Evolutionary conservation across 31 red algal species (phyloP).

Genomic region (Endocladia muricata): DNA sequence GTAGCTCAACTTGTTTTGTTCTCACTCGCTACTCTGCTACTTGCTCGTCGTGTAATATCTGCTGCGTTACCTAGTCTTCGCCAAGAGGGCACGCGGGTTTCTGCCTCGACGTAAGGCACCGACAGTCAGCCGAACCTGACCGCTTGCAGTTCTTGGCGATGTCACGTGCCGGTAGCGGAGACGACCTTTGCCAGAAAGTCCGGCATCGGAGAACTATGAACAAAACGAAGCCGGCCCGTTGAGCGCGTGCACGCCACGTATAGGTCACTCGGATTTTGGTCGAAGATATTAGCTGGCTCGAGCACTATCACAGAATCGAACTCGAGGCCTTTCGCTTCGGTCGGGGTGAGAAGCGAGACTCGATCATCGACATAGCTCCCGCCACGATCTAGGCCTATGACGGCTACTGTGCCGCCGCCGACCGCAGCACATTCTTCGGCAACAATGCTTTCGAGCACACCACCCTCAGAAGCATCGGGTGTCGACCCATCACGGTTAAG

Average conservation of each 20-base stretch:
- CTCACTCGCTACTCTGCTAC: too few relatives aligned
- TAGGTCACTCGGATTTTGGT: not conserved
- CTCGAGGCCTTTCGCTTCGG: not conserved
- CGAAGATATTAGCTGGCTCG: not conserved
- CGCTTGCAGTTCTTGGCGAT: too few relatives aligned
- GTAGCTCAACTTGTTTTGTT: too few relatives aligned
- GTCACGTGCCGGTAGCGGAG: too few relatives aligned
- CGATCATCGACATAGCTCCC: not conserved
- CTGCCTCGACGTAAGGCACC: too few relatives aligned
- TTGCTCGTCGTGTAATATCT: too few relatives aligned
- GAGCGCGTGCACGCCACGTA: slow-evolving; percentile 5
- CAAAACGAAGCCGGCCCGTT: not conserved
- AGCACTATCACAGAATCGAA: slow-evolving; percentile 1
- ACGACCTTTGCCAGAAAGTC: too few relatives aligned
- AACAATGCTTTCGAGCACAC: not conserved
- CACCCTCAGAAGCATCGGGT: not conserved
- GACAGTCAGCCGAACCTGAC: too few relatives aligned
- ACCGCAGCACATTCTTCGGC: too few relatives aligned
- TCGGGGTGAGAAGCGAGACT: not conserved
- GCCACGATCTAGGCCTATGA: not conserved
- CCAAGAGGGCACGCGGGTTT: too few relatives aligned
- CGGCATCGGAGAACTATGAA: not conserved
- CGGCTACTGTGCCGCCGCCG: not conserved
- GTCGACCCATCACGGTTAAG: not conserved
- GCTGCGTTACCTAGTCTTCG: too few relatives aligned